Base-by-base conservation (phyloP, 2,329 filamentous ascomycete species). In the Calonectria naviculata region DNA sequence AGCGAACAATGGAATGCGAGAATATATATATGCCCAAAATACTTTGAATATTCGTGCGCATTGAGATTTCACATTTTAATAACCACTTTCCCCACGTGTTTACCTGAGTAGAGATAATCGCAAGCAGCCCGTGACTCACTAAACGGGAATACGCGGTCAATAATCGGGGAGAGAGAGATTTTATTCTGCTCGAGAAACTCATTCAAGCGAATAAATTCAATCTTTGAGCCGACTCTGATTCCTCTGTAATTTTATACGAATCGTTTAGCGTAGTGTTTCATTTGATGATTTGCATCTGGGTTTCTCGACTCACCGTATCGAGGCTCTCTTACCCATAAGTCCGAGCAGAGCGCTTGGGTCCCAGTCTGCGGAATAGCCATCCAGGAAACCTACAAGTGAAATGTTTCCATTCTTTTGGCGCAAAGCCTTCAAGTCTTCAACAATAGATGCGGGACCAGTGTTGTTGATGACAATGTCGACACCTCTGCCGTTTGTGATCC, bases 401-500 rank as follows among this genome's bases (percentile, higher is more conserved):
- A 65, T 9, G 8, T 36, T n/a, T 2, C 62, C 65, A 3, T 36
- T 36, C 28, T 52, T 68, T 4, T 44, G 24, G 29, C 67, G 38
- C 17, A 70, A 36, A 10, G 38, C 52, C 8, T 34, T 63, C 29
- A 79, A 64, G 26, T 80, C 75, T 0, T 73, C 49, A 4, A 72
- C 72, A 13, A 79, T 70, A 5, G 74, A 75, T 10, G 21, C 63
- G 7, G 74, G 73, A 0, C 78, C 78, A 8, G 54, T 70, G 49
- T 78, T 80, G 71, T 80, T 80, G 49, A 81, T 26, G 3, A 81
- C 75, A 29, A 75, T 31, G 54, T 79, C 75, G 4, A 79, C 79
- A 8, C 79, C 79, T 29, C 70, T 71, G 29, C 77, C 78, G 28
- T 72, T 63, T 2, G 78, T 80, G 7, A 78, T 61, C 2, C 68